phyloP scores from a whole-genome alignment of 108 stramenopile species.

The Fragilaria crotonensis region DNA sequence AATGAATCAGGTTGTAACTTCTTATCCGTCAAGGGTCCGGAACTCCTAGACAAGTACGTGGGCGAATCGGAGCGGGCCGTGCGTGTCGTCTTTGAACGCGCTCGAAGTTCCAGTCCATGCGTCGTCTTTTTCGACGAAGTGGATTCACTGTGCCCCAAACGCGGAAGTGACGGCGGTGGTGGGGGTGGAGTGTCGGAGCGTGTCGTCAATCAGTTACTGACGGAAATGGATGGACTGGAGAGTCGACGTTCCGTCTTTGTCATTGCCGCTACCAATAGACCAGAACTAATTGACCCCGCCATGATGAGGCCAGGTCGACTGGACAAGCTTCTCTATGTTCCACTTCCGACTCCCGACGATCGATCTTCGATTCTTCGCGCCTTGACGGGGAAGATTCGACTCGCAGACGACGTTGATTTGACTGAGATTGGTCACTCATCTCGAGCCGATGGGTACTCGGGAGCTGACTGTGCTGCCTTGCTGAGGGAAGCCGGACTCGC shows the following conservation, averaged over 20 bases:
- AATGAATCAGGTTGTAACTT: slow-evolving; percentile 98
- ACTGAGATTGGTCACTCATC: slow-evolving; percentile 52
- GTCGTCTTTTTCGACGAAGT: slow-evolving; percentile 99
- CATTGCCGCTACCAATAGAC: slow-evolving; percentile 94
- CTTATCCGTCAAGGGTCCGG: slow-evolving; percentile 95
- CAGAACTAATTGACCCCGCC: slow-evolving; percentile 92
- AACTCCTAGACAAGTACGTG: slow-evolving; percentile 89
- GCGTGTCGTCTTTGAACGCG: slow-evolving; percentile 85
- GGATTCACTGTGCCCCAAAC: slow-evolving; percentile 90
- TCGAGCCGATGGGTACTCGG: slow-evolving; percentile 79
- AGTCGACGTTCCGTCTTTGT: slow-evolving; percentile 89
- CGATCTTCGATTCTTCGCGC: slow-evolving; percentile 79
- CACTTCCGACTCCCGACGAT: slow-evolving; percentile 83
- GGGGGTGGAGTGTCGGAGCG: slow-evolving; percentile 92
- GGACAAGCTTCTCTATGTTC: slow-evolving; percentile 90
- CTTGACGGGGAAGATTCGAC: slow-evolving; percentile 42
- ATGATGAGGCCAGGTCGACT: slow-evolving; percentile 94
- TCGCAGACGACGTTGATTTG: slow-evolving; percentile 64
- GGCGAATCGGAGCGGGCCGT: slow-evolving; percentile 97
- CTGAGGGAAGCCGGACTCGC: slow-evolving; percentile 86
- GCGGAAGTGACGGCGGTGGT: slow-evolving; percentile 86
- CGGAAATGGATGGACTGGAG: slow-evolving; percentile 98
- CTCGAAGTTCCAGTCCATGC: slow-evolving; percentile 86
- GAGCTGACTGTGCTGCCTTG: slow-evolving; percentile 86
- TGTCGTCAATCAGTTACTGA: slow-evolving; percentile 97